Evolutionary conservation across 2,329 filamentous ascomycete genomes (phyloP).

Genomic region (Penicillium hesseltinei): DNA sequence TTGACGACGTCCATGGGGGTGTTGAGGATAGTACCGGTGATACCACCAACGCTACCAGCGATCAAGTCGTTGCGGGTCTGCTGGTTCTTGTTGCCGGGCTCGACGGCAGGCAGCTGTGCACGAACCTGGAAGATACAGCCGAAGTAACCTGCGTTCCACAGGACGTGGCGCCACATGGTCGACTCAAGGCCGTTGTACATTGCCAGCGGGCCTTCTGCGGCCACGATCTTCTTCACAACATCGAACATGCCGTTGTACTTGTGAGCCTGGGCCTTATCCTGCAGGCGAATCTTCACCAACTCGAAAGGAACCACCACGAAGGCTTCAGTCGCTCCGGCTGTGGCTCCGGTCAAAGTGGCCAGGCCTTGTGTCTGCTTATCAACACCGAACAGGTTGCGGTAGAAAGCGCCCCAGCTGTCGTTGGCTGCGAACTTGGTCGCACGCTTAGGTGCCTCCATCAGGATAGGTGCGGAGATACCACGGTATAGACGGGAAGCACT

Average conservation of each 20-base stretch:
- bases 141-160: slow-evolving; percentile 97
- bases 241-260: slow-evolving; percentile 59
- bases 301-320: slow-evolving; percentile 98
- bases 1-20: slow-evolving; percentile 98
- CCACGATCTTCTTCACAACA: slow-evolving; percentile 66
- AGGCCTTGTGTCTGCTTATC: slow-evolving; percentile 87
- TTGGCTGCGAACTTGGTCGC: slow-evolving; percentile 99
- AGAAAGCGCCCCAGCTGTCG: slow-evolving; percentile 95
- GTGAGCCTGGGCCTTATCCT: slow-evolving; percentile 88
- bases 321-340: slow-evolving; percentile 90
- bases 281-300: slow-evolving; percentile 95
- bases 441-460: slow-evolving; percentile 96
- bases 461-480: slow-evolving; percentile 89
- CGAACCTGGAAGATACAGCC: slow-evolving; percentile 98
- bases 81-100: slow-evolving; percentile 65
- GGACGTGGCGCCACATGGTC: slow-evolving; percentile 90
- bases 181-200: slow-evolving; percentile 97
- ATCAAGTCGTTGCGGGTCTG: slow-evolving; percentile 86
- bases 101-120: slow-evolving; percentile 74
- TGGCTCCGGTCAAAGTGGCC: slow-evolving; percentile 88
- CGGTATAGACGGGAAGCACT: slow-evolving; percentile 90
- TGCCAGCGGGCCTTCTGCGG: slow-evolving; percentile 77
- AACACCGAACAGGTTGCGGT: slow-evolving; percentile 80
- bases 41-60: slow-evolving; percentile 84
- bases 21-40: slow-evolving; percentile 86